Evolutionary conservation across 2,329 filamentous ascomycete genomes (phyloP), one percentile per base, ranked within the genome.

Genomic region (Ceratocystis eucalypticola): DNA sequence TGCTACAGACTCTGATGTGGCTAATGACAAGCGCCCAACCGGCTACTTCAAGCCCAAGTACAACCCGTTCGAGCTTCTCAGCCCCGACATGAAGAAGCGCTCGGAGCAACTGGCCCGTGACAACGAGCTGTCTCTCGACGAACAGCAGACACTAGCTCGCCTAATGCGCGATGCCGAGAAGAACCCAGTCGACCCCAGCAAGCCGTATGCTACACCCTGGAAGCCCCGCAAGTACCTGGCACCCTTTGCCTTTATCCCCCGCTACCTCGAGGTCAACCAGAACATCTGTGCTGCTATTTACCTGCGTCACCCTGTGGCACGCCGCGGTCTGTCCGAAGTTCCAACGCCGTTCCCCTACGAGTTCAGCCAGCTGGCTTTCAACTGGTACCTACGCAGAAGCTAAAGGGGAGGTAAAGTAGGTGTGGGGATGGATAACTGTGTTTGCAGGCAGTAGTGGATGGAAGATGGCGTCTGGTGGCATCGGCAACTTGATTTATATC

Each of bases 211-310:
- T 3, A 96, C 92, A 1, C 94, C 94, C 12, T 99, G 94, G 94
- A 78, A 82, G 70, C 94, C 94, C 12, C 83, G 91, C 66, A 82
- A 88, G 64, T 97, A 84, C 76, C 95, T 99, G 89, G 82, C 84
- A 64, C 86, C 92, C 0, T 99, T 99, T 76, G 91, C 92, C 28
- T 96, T 96, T 76, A 91, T 99, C 71, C 94, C 94, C 10, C 81
- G 89, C 65, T 99, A 97, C 76, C 84, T 99, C 68, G 95, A 99
- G 78, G 94, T 99, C 71, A 96, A 97, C 80, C 94, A 96, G 76
- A 95, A 92, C 73, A 88, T 97, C 72, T 99, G 94, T 77, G 88
- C 92, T 0, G 94, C 94, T 10, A 91, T 99, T 50, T 99, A 99
- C 75, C 78, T 99, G 69, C 84, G 94, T 67, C 93, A 99, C 78